A percentile compares a stretch with the other conserved stretches of the same genome.
Evolutionary conservation across 2,329 filamentous ascomycete species (phyloP).

Genomic region (Colletotrichum sidae): DNA sequence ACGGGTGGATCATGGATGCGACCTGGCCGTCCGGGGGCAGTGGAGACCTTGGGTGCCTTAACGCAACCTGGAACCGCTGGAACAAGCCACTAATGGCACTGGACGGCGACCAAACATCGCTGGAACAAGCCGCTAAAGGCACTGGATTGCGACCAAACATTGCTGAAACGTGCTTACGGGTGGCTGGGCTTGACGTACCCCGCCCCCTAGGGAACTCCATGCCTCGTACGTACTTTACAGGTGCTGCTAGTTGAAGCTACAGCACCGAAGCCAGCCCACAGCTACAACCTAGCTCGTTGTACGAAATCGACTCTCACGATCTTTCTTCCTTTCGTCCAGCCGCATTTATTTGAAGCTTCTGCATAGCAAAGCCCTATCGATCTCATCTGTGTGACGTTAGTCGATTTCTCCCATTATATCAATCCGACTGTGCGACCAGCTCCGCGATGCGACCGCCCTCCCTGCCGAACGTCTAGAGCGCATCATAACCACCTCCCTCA

Average conservation of each 20-base stretch:
- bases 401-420: background rate
- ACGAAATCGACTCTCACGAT: too few relatives aligned
- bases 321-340: too few relatives aligned
- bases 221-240: too few relatives aligned
- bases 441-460: constrained; percentile 33
- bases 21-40: constrained; percentile 20
- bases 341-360: too few relatives aligned
- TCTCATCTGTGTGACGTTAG: background rate
- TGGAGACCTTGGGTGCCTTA: constrained; percentile 6
- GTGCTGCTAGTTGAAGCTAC: too few relatives aligned
- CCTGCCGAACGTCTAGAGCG: constrained; percentile 27
- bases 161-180: constrained; percentile 35
- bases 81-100: constrained; percentile 26
- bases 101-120: constrained; percentile 28
- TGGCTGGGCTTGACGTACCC: constrained; percentile 25
- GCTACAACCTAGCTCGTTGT: too few relatives aligned
- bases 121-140: constrained; percentile 33
- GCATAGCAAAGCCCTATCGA: background rate
- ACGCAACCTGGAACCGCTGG: constrained; percentile 1
- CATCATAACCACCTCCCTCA: constrained; percentile 19
- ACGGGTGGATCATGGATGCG: background rate
- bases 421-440: background rate
- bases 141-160: constrained; percentile 28
- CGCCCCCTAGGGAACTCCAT: too few relatives aligned
- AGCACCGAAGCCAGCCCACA: background rate